Evolutionary conservation across 2,329 filamentous ascomycete genomes (phyloP), one percentile per base, ranked within the genome.

Genomic region (Albophoma yamanashiensis): DNA sequence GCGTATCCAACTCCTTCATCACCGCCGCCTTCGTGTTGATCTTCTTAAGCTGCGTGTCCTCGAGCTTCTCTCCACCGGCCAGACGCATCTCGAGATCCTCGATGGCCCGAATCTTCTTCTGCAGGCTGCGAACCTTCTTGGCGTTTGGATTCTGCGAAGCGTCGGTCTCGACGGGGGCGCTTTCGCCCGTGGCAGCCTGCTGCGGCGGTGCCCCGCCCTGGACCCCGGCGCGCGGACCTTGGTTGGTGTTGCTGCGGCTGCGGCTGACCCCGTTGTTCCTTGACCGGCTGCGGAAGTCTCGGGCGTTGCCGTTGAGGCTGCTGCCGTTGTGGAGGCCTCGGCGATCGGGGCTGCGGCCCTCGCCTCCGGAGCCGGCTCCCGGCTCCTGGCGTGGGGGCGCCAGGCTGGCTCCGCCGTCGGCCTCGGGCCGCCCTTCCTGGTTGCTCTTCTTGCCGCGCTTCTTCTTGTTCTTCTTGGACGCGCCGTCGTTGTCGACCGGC

Each of bases 31-130:
- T 96, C 27, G 92, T 97, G 60, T 85, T 84, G 68, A 99, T 99
- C 83, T 99, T 99, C 82, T 96, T 95, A 75, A 99, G 86, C 78
- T 99, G 94, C 39, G 94, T 99, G 70, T 97, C 93, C 78, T 99
- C 94, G 62, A 99, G 79, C 81, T 97, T 97, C 81, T 99, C 94
- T 6, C 93, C 93, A 40, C 89, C 88, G 3, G 93, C 94, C 66
- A 92, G 86, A 60, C 94, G 86, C 92, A 97, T 97, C 80, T 97
- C 96, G 63, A 99, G 79, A 73, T 99, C 94, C 71, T 99, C 94
- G 70, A 99, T 99, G 14, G 94, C 94, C 25, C 94, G 86, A 63
- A 99, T 89, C 83, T 99, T 99, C 84, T 99, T 99, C 73, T 96
- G 82, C 63, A 99, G 81, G 62, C 91, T 91, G 60, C 94, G 83